Evolutionary conservation across 2,329 filamentous ascomycete genomes (phyloP), one percentile per base, ranked within the genome.

Genomic region (Fusarium begoniae): DNA sequence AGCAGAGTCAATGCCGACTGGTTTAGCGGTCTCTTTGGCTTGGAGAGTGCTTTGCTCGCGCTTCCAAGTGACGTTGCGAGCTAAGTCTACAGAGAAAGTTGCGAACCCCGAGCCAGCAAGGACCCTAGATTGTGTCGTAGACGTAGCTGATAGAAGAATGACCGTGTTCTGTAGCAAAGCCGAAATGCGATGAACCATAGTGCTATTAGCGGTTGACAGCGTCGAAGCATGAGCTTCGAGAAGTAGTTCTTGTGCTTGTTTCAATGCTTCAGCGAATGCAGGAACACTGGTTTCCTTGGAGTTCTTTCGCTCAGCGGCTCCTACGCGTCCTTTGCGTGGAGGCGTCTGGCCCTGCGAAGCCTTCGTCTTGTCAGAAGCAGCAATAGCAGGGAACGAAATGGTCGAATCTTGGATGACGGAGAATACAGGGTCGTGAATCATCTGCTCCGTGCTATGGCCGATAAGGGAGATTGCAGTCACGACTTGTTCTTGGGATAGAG

Each of bases 351-450:
- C 73, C 8, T 81, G 66, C 6, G 83, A 83, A 28, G 79, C 72
- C 37, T 82, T 81, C 48, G 67, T 72, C 69, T 83, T 84, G 40
- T 87, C 87, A 32, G 83, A 80, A 72, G 81, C 79, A 30, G 84
- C 84, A 43, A 96, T 86, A 0, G 94, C 91, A 3, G 95, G 94
- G 68, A 96, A 92, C 0, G 95, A 97, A 32, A 98, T 91, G 0
- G 95, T 98, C 2, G 96, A 98, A 78, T 99, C 96, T 51, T 96
- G 94, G 22, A 98, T 88, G 15, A 96, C 93, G 24, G 94, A 97
- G 81, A 96, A 97, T 8, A 96, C 92, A 6, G 95, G 92, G 81
- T 98, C 94, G 9, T 89, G 88, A 18, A 91, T 88, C 85, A 98
- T 93, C 77, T 92, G 88, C 53, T 92, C 90, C 77, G 93, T 86